phyloP scores from a whole-genome alignment of 2,329 filamentous ascomycete species.

The Lasiodiplodia sp. region DNA sequence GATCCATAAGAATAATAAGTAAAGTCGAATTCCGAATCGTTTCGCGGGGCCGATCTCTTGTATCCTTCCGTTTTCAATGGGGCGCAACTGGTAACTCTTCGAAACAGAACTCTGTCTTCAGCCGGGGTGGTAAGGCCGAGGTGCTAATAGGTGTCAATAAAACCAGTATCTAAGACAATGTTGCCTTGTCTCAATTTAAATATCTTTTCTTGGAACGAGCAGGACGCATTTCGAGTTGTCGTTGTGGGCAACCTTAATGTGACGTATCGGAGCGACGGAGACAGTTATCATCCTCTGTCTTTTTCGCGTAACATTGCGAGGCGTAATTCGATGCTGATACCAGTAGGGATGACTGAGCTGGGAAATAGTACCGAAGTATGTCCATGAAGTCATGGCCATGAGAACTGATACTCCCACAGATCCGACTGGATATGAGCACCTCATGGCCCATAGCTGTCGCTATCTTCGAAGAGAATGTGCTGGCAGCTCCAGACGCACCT shows the following conservation, averaged over 20 bases:
- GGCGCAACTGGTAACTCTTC: conserved; percentile 29
- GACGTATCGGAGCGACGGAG: too few relatives aligned
- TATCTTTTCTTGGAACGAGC: conserved; percentile 31
- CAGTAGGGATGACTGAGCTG: neutral
- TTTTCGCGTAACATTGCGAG: conserved; percentile 27
- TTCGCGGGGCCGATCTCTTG: neutral
- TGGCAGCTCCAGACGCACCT: conserved; percentile 37
- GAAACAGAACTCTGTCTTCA: conserved; percentile 29
- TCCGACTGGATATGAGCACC: conserved; percentile 39
- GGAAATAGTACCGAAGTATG: too few relatives aligned
- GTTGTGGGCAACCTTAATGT: conserved; percentile 24
- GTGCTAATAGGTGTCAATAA: conserved; percentile 34
- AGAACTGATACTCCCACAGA: too few relatives aligned
- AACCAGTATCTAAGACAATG: conserved; percentile 34
- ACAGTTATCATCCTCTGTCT: conserved; percentile 18
- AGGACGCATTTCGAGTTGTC: conserved; percentile 26
- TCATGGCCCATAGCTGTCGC: conserved; percentile 42
- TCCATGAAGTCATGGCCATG: too few relatives aligned
- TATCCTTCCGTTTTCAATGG: conserved; percentile 29
- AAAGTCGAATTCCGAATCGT: neutral
- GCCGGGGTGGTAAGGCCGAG: conserved; percentile 36
- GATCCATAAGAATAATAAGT: neutral
- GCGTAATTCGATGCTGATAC: neutral
- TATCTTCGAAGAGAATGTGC: conserved; percentile 45
- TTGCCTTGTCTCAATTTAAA: conserved; percentile 31